Base-by-base conservation (phyloP, 2,329 filamentous ascomycete genomes). In the Dothideomycetes sp. region DNA sequence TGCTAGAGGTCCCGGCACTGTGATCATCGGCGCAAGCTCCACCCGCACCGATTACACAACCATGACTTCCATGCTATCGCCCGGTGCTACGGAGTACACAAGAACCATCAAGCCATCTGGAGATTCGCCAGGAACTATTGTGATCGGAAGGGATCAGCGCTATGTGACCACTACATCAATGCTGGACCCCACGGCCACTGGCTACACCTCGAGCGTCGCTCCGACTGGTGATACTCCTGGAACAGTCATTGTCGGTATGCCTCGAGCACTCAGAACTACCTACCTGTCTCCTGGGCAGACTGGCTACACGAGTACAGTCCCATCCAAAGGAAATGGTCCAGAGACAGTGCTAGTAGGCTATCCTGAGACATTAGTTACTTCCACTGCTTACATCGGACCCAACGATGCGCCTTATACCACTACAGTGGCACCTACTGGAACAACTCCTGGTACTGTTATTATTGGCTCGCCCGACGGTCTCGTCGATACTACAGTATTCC, bases 161-260 rank as follows among this genome's bases (percentile, higher is more conserved):
- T 34, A 28, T 20, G 34, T 29, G 25, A 37, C 34, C 8, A 20
- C 34, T 4, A 37, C 34, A 6, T 37, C 34, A 13, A 28, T 28
- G 23, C 34, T 37, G 9, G 23, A 18, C 8, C 24, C 34, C 7
- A 17, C 12, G 16, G 34, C 34, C n/a, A 20, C 17, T 11, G 16
- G 4, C 3, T 30, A 31, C 18, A 39, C 36, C 3, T 29, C 24
- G 13, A n/a, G 18, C 4, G 27, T 39, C 18, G 17, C 25, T 13
- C 27, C 36, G 3, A 29, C 18, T 16, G 36, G 27, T 9, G 25
- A 28, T 16, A 24, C 10, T n/a, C 27, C 36, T 17, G 27, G 36
- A 9, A 39, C 36, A 12, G 36, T 39, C 9, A 17, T 39, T 16
- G 16, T 30, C 11, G 27, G 25, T 8, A 27, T 22, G 16, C 36